Evolutionary conservation across 2,329 filamentous ascomycete genomes (phyloP), one percentile per base, ranked within the genome.

Genomic region (Tolypocladium guangdongense): DNA sequence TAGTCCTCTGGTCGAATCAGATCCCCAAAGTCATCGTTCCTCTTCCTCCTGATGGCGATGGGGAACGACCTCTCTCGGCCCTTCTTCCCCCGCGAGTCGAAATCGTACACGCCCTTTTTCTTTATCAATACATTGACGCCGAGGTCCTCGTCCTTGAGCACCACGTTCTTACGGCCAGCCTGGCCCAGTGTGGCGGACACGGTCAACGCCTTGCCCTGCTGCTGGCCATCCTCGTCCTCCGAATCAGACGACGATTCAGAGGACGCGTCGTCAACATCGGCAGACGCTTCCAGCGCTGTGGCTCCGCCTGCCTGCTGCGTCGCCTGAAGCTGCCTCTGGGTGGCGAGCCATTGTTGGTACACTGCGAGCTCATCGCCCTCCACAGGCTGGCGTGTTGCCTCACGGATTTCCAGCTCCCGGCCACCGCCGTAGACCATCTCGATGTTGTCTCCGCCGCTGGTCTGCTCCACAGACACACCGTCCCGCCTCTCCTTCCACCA

Each of bases 1-100:
- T 92, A 99, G 58, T 99, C 93, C 67, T 97, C 93, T 0, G 92
- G 88, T 52, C 90, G 83, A 60, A 99, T 96, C 18, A 95, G 73
- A 59, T 99, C 93, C 55, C 93, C 93, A 69, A 93, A 99, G 58
- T 96, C 92, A 64, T 97, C 93, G 33, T 80, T 82, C 50, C 90
- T 84, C 66, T 84, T 87, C 62, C 88, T 79, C 51, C 90, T 84
- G 27, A 91, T 82, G 1, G 91, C 82, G 52, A 95, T 85, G 0
- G 93, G 93, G 65, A 96, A 97, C 73, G 95, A 87, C 57, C 90
- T 85, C 65, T 99, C 93, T 52, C 91, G 81, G 3, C 93, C 93
- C 65, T 89, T 95, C 68, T 96, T 96, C 37, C 87, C 88, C 41
- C 90, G 81, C 1, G 96, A 87, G 64, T 96, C 90, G 61, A 88